Percentiles rank a stretch among this genome's conserved stretches.
Evolutionary conservation across 2,329 filamentous ascomycete genomes (phyloP).

Genomic region (Penicillium sp.): DNA sequence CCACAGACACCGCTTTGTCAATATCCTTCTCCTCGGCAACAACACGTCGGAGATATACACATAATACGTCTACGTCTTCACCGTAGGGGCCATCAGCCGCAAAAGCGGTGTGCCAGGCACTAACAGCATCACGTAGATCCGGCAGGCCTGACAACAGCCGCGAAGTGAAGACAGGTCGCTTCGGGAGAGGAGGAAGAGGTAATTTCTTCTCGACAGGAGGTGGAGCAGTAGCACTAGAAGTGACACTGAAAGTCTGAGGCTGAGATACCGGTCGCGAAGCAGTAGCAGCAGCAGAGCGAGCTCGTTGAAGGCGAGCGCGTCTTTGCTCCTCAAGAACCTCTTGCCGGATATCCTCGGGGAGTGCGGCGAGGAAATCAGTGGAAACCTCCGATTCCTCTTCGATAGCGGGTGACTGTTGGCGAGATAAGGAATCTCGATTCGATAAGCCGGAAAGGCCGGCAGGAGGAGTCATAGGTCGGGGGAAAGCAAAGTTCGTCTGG

Average conservation of each 20-base stretch:
- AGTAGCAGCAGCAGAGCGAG: constrained; percentile 45
- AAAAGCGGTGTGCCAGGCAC: constrained; percentile 76
- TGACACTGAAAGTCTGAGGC: constrained; percentile 24
- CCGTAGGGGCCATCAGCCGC: constrained; percentile 73
- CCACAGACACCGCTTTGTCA: constrained; percentile 70
- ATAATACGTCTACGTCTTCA: constrained; percentile 76
- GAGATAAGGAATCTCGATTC: constrained; percentile 20
- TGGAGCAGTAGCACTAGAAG: constrained; percentile 3
- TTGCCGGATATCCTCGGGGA: constrained; percentile 77
- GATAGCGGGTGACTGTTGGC: constrained; percentile 33
- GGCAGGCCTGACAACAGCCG: constrained; percentile 57
- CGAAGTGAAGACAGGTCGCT: constrained; percentile 65
- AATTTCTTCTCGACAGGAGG: constrained; percentile 31
- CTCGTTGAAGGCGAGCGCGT: constrained; percentile 59
- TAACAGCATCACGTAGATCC: constrained; percentile 75
- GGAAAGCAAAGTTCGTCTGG: constrained; percentile 72
- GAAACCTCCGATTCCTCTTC: constrained; percentile 55
- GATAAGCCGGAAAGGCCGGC: constrained; percentile 5
- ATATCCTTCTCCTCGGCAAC: constrained; percentile 76
- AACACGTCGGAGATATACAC: constrained; percentile 72
- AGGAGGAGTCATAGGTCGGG: constrained; percentile 25
- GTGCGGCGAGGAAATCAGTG: constrained; percentile 74
- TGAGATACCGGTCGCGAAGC: constrained; percentile 32
- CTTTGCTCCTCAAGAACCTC: constrained; percentile 79
- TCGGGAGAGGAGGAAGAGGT: constrained; percentile 53